Percentiles rank a stretch among this genome's conserved stretches.
Conservation (phyloP, 257 asterid species). For the Ilex asprella region DNA sequence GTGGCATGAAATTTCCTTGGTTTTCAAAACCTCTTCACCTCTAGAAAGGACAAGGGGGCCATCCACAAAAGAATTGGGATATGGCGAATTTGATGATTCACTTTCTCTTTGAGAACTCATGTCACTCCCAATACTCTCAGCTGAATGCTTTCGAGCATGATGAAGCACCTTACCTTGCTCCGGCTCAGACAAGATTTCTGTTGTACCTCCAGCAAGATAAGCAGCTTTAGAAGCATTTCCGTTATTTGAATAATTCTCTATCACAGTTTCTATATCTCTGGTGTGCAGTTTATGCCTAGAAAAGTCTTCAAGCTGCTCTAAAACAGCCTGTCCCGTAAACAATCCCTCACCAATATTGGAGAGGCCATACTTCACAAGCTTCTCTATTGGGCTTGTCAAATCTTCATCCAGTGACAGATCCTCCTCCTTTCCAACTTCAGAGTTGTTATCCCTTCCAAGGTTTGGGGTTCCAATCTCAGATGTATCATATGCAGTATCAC, state of each 20-base stretch:
- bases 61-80: constrained; percentile 43
- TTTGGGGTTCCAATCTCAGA: constrained; percentile 78
- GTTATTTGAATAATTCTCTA: constrained; percentile 31
- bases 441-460: constrained; percentile 71
- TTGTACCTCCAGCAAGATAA: constrained; percentile 25
- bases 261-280: constrained; percentile 27
- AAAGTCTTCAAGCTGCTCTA: constrained; percentile 73
- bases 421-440: constrained; percentile 78
- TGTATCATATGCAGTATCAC: constrained; percentile 86
- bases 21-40: constrained; percentile 41
- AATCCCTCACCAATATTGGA: constrained; percentile 92
- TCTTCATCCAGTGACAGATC: constrained; percentile 68
- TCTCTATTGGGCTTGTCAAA: constrained; percentile 67
- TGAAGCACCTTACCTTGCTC: constrained; percentile 28
- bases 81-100: constrained; percentile 40
- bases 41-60: constrained; percentile 38
- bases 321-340: constrained; percentile 90
- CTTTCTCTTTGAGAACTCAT: constrained; percentile 62
- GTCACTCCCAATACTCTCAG: constrained; percentile 77
- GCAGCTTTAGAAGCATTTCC: constrained; percentile 58
- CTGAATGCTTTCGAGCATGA: constrained; percentile 59
- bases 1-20: constrained; percentile 29
- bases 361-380: constrained; percentile 91
- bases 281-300: constrained; percentile 54
- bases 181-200: constrained; percentile 26